Evolutionary conservation across 177 flowering plant species (phyloP).

Genomic region (Vitis hybrid): DNA sequence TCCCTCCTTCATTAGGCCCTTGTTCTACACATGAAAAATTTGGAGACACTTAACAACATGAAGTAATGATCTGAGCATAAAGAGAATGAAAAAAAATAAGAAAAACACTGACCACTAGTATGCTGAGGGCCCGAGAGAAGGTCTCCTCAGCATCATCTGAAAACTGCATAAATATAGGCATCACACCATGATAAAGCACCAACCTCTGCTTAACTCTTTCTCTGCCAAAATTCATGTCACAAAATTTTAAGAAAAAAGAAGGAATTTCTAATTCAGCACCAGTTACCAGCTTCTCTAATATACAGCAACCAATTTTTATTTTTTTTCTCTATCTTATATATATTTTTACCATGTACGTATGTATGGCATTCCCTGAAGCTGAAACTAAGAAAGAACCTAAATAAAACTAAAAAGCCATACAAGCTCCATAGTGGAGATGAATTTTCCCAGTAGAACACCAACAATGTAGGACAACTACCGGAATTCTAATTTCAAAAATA

Average conservation of each 20-base stretch:
- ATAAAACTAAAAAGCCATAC: not conserved
- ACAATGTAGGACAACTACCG: not conserved
- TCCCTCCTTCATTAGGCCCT: slow-evolving; percentile 63
- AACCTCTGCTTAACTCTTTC: slow-evolving; percentile 83
- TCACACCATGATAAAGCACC: slow-evolving; percentile 84
- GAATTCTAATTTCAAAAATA: not conserved
- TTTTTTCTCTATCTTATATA: no score
- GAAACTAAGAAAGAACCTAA: not conserved
- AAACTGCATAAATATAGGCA: slow-evolving; percentile 83
- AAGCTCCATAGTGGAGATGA: not conserved
- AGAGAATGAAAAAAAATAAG: not conserved
- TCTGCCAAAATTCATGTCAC: slow-evolving; percentile 36
- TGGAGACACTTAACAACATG: not conserved
- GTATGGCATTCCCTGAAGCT: no score
- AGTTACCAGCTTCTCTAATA: no score
- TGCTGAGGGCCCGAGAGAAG: slow-evolving; percentile 70
- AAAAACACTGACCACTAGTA: slow-evolving; percentile 53
- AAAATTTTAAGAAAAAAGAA: not conserved
- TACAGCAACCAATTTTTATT: no score
- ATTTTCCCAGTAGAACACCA: not conserved
- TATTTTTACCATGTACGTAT: no score
- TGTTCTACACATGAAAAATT: slow-evolving; percentile 37
- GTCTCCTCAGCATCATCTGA: slow-evolving; percentile 94
- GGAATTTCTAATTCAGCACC: not conserved
- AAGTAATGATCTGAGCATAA: not conserved